These are phyloP conservation scores for Zanthoxylum bungeanum DNA, from an alignment of 345 rosid species.

Conservation along the genomic window DNA sequence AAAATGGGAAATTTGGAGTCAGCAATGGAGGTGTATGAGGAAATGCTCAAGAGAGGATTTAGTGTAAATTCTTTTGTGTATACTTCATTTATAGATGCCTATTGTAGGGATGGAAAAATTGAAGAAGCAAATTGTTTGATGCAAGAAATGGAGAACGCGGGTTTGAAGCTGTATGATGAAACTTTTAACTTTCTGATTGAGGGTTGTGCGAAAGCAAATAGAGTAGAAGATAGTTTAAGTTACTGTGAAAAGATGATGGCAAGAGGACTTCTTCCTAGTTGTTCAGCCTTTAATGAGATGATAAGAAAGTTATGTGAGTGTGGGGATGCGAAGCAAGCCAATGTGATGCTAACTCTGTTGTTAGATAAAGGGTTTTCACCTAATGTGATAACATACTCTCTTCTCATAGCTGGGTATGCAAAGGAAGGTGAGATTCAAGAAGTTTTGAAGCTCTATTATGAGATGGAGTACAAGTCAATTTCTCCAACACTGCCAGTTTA, in stretches of 20 bases:
- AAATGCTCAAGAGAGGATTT: constrained; percentile 76
- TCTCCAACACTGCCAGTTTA: constrained; percentile 38
- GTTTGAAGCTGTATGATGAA: constrained; percentile 57
- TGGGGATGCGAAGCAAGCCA: constrained; percentile 40
- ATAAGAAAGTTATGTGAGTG: constrained; percentile 35
- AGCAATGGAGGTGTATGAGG: constrained; percentile 50
- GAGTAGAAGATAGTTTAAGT: constrained; percentile 37
- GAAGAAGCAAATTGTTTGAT: constrained; percentile 49
- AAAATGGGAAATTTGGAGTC: constrained; percentile 43
- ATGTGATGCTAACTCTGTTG: constrained; percentile 38
- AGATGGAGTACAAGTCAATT: constrained; percentile 54
- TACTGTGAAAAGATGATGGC: constrained; percentile 49
- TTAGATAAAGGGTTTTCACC: constrained; percentile 61
- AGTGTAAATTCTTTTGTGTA: constrained; percentile 48
- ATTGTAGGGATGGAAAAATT: constrained; percentile 33
- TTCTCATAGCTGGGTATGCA: constrained; percentile 46
- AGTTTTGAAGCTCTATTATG: constrained; percentile 62
- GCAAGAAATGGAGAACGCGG: constrained; percentile 48
- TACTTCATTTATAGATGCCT: constrained; percentile 51
- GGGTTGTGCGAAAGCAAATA: constrained; percentile 50
- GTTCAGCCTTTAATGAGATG: constrained; percentile 53
- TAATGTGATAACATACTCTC: constrained; percentile 42
- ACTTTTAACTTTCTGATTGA: constrained; percentile 44
- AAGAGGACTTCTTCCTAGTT: constrained; percentile 45
- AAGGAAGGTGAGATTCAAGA: constrained; percentile 44